Conservation (phyloP, 306 rosid genomes). For the Quercus agrifolia region DNA sequence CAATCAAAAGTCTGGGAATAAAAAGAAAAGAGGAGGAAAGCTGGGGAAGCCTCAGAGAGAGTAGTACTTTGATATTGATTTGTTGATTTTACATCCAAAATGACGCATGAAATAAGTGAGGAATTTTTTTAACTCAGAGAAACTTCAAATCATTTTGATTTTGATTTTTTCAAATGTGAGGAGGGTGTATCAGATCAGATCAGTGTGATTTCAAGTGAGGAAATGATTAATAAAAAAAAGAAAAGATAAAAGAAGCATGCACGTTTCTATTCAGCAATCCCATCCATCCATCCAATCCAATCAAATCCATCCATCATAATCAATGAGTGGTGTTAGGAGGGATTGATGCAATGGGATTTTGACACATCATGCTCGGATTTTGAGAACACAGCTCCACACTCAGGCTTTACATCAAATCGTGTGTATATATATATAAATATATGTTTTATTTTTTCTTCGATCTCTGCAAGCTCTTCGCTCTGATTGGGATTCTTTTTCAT, state of each 20-base stretch:
- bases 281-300: slow-evolving; percentile 44
- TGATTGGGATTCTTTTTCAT: slow-evolving; percentile 20
- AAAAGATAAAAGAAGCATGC: slow-evolving; percentile 15
- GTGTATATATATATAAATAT: too few species aligned
- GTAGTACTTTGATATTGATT: slow-evolving; percentile 26
- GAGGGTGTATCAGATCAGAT: neutral
- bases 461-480: slow-evolving; percentile 38
- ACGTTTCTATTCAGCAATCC: slow-evolving; percentile 41
- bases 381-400: slow-evolving; percentile 42
- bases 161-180: neutral
- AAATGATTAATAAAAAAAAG: slow-evolving; percentile 23
- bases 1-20: slow-evolving; percentile 6
- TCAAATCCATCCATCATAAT: slow-evolving; percentile 53
- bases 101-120: slow-evolving; percentile 25
- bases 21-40: too few species aligned
- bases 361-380: slow-evolving; percentile 90
- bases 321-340: slow-evolving; percentile 23
- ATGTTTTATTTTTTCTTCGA: slow-evolving; percentile 28
- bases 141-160: too few species aligned
- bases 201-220: slow-evolving; percentile 3
- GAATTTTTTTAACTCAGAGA: slow-evolving; percentile 1
- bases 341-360: slow-evolving; percentile 70
- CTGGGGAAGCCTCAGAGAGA: slow-evolving; percentile 8
- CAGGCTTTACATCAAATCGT: slow-evolving; percentile 62
- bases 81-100: slow-evolving; percentile 35